These are phyloP conservation scores for Cystofilobasidium macerans DNA, from an alignment of 768 basidiomycete genomes.

Conservation along the genomic window DNA sequence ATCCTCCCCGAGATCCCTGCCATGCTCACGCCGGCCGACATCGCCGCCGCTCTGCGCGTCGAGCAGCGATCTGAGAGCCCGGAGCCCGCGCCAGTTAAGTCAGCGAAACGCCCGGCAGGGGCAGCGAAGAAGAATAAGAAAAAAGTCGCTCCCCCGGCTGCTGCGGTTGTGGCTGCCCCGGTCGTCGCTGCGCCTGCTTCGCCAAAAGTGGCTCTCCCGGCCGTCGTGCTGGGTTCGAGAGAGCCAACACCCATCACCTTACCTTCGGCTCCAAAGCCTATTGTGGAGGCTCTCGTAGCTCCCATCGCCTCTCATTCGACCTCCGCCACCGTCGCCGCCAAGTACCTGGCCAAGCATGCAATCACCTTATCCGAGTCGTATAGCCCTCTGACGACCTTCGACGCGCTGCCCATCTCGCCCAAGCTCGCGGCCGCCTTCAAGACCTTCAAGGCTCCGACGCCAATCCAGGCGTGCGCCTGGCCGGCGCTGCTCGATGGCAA, in stretches of 20 bases:
- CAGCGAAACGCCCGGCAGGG: background rate
- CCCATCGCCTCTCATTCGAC: no score
- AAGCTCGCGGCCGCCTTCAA: slow-evolving; percentile 53
- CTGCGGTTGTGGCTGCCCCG: background rate
- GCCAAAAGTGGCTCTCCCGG: no score
- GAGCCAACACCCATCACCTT: no score
- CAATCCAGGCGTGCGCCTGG: slow-evolving; percentile 92
- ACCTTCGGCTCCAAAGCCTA: no score
- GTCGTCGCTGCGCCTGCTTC: background rate
- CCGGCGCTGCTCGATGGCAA: slow-evolving; percentile 67
- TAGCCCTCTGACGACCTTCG: slow-evolving; percentile 61
- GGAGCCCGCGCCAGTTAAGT: background rate
- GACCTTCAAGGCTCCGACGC: slow-evolving; percentile 74
- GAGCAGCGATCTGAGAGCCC: background rate
- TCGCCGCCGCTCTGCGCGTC: background rate
- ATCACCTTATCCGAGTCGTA: slow-evolving; percentile 54
- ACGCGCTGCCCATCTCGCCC: slow-evolving; percentile 56
- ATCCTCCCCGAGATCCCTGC: background rate
- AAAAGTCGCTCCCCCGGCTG: background rate
- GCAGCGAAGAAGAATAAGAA: background rate
- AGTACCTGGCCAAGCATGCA: slow-evolving; percentile 52
- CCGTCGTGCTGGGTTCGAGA: no score
- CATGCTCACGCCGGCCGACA: background rate
- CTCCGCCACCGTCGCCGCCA: no score
- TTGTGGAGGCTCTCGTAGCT: no score